Percentiles rank a stretch among this genome's conserved stretches.
phyloP scores from a whole-genome alignment of 768 basidiomycete genomes.

The Phaeotremella fagi region DNA sequence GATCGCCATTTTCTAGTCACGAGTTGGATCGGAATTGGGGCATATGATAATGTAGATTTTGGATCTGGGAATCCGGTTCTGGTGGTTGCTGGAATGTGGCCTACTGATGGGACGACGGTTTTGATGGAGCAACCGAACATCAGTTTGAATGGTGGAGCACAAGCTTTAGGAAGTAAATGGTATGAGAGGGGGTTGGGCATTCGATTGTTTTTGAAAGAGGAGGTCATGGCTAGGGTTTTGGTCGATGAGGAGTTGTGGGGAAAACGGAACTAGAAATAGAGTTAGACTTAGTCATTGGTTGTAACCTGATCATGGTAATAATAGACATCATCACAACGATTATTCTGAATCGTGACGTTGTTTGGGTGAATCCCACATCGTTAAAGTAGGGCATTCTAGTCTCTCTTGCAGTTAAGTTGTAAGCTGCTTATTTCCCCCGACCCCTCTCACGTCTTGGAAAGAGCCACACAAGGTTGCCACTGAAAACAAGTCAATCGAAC shows the following conservation, averaged over 20 bases:
- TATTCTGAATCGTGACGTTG: too few relatives aligned
- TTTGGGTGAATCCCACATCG: too few relatives aligned
- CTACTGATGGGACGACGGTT: constrained; percentile 6
- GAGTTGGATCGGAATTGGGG: constrained; percentile 3
- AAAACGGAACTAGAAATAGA: too few relatives aligned
- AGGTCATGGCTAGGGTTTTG: constrained; percentile 4
- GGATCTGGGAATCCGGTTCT: neutral
- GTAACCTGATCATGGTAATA: too few relatives aligned
- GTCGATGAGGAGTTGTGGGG: constrained; percentile 5
- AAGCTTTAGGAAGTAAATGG: neutral
- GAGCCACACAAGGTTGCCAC: too few relatives aligned
- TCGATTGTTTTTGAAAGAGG: neutral
- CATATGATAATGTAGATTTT: constrained; percentile 6
- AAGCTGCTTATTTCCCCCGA: too few relatives aligned
- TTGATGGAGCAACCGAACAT: constrained; percentile 3
- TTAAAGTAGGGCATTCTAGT: too few relatives aligned
- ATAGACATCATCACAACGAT: too few relatives aligned
- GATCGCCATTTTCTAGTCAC: constrained; percentile 5
- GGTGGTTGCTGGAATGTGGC: constrained; percentile 5
- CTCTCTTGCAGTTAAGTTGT: too few relatives aligned
- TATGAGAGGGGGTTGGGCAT: constrained; percentile 6
- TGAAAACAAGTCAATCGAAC: too few relatives aligned
- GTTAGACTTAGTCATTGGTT: neutral
- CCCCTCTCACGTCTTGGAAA: too few relatives aligned
- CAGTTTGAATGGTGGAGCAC: neutral